Evolutionary conservation across 192 early-diverging fungal species (phyloP), one percentile per base, ranked within the genome.

Genomic region (Mortierella hygrophila): DNA sequence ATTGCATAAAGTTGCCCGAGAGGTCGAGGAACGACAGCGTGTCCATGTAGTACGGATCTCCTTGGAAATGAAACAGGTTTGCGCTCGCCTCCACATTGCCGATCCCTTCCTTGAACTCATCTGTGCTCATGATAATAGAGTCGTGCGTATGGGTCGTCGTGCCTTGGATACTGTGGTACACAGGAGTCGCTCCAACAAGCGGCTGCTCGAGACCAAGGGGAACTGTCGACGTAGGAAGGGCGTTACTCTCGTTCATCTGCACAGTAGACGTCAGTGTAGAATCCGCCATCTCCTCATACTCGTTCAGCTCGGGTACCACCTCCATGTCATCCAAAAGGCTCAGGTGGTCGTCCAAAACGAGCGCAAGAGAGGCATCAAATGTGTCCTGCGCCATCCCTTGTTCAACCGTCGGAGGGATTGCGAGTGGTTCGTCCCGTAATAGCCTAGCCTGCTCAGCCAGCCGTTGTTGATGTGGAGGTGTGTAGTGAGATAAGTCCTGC

Each of bases 311-410:
- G 13, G 72, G 76, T 38, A 84, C 72, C 8, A 75, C 63, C 38
- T 80, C 78, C 78, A 85, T 85, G 20, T 85, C 83, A 65, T 85
- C 83, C 4, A 80, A 18, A 35, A 85, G 78, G 16, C 74, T 52
- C 18, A 85, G 57, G 46, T 85, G 47, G 35, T 68, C 83, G 41
- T 85, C 73, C 21, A 85, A 37, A 2, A 76, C 83, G 4, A 80
- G 52, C 0, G 83, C 83, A 29, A 85, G 55, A 32, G 82, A 85
- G 15, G 83, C 78, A 20, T 75, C 83, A 65, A 52, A 85, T 8
- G 29, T 65, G 18, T 85, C 83, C n/a, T 85, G 74, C 38, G 68
- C 21, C 35, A 42, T 68, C 4, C 37, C 41, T 38, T 74, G 78
- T 42, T 80, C 78, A 20, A 60, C 69, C 29, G 41, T 35, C 6